Percentiles rank a stretch among this genome's conserved stretches.
Evolutionary conservation across 345 rosid species (phyloP).

Genomic region (Aquilaria yunnanensis): DNA sequence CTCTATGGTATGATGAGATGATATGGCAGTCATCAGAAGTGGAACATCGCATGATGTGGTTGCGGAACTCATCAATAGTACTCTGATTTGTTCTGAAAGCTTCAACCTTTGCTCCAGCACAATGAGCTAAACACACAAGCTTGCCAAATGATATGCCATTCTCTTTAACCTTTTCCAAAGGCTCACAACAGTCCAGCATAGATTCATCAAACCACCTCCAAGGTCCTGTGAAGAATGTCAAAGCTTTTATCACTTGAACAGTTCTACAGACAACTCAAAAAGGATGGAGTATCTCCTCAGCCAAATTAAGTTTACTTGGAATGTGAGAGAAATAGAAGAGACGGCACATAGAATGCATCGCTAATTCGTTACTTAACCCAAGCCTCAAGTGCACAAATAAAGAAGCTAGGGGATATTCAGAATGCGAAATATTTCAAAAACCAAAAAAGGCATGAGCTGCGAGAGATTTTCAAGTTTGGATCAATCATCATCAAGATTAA

Average conservation of each 20-base stretch:
- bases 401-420: too few species aligned
- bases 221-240: constrained; percentile 54
- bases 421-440: too few species aligned
- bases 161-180: constrained; percentile 70
- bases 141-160: constrained; percentile 88
- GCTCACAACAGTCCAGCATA: constrained; percentile 94
- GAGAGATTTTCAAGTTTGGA: too few species aligned
- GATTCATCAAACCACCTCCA: constrained; percentile 99
- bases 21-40: constrained; percentile 69
- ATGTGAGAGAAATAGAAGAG: too few species aligned
- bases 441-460: too few species aligned
- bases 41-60: constrained; percentile 48
- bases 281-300: not conserved
- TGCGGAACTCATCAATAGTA: constrained; percentile 70
- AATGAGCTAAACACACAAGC: constrained; percentile 82
- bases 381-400: too few species aligned
- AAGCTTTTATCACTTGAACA: not conserved
- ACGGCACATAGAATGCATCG: too few species aligned
- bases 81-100: constrained; percentile 82
- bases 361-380: too few species aligned
- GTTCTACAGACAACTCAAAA: constrained; percentile 5
- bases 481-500: too few species aligned
- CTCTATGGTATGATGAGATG: constrained; percentile 81
- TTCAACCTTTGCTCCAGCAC: constrained; percentile 89
- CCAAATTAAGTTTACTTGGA: too few species aligned